These are phyloP conservation scores for Aspergillus sp. DNA, from an alignment of 2,329 filamentous ascomycete species.

Conservation along the genomic window DNA sequence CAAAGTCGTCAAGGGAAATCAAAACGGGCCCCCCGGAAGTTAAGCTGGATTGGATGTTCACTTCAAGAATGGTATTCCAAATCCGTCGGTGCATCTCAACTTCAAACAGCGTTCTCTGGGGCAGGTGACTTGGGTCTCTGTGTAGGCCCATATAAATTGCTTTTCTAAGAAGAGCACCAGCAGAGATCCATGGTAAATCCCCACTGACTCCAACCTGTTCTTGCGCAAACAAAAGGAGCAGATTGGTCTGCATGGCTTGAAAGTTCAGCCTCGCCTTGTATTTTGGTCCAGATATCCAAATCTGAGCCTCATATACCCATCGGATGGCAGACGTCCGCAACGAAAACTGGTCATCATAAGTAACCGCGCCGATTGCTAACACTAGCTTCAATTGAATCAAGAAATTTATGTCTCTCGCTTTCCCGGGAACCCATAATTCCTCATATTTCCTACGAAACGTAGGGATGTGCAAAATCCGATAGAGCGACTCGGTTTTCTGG, in stretches of 20 bases:
- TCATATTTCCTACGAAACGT: slow-evolving; percentile 58
- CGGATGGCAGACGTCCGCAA: slow-evolving; percentile 49
- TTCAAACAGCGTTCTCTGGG: slow-evolving; percentile 19
- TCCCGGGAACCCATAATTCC: slow-evolving; percentile 44
- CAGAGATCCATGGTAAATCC: slow-evolving; percentile 38
- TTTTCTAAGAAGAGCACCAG: slow-evolving; percentile 38
- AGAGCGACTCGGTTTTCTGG: slow-evolving; percentile 53
- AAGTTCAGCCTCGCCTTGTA: slow-evolving; percentile 55
- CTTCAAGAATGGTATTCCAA: slow-evolving; percentile 36
- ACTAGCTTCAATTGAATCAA: slow-evolving; percentile 59
- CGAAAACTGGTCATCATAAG: slow-evolving; percentile 53
- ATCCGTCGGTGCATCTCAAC: slow-evolving; percentile 29
- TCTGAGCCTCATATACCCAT: slow-evolving; percentile 60
- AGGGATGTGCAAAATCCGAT: slow-evolving; percentile 58
- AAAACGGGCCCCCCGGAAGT: slow-evolving; percentile 36
- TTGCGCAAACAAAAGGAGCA: slow-evolving; percentile 41
- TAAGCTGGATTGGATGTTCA: slow-evolving; percentile 40
- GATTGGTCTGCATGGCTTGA: slow-evolving; percentile 49
- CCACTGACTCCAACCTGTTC: slow-evolving; percentile 35
- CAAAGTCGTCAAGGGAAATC: slow-evolving; percentile 35
- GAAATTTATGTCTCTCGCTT: slow-evolving; percentile 43
- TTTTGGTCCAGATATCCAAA: slow-evolving; percentile 54
- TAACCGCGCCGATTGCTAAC: slow-evolving; percentile 55
- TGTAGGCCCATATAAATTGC: slow-evolving; percentile 44
- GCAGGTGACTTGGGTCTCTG: slow-evolving; percentile 36